These are phyloP conservation scores for Melastoma malabathricum DNA, from an alignment of 345 rosid species.

Conservation along the genomic window DNA sequence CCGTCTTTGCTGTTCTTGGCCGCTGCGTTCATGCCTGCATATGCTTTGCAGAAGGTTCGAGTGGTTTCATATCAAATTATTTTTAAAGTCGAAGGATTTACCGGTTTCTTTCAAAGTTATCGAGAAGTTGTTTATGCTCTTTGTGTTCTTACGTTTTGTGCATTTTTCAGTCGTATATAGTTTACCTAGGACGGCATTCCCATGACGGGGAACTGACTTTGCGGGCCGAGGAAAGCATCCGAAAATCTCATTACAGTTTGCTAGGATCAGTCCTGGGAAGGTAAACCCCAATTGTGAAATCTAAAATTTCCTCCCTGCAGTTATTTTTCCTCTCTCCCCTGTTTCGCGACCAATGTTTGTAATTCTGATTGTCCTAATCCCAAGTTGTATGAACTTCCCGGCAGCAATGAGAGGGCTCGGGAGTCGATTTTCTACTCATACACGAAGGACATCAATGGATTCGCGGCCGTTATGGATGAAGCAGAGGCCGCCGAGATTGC, in stretches of 20 bases:
- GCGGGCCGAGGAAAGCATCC: slow-evolving; percentile 4
- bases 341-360: background rate
- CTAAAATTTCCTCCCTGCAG: background rate
- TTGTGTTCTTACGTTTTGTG: background rate
- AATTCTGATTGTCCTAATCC: background rate
- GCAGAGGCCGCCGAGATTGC: slow-evolving; percentile 42
- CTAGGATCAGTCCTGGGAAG: slow-evolving; percentile 28
- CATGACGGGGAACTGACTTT: slow-evolving; percentile 6
- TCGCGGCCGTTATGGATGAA: slow-evolving; percentile 46
- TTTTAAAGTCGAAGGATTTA: background rate
- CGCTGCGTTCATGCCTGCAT: slow-evolving; percentile 17
- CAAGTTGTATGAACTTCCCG: background rate
- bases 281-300: slow-evolving; percentile 2
- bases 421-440: slow-evolving; percentile 55
- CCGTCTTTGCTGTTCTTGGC: slow-evolving; percentile 14
- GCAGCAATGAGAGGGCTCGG: slow-evolving; percentile 34
- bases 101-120: background rate
- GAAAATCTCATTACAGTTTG: slow-evolving; percentile 15
- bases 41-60: slow-evolving; percentile 26
- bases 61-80: too few species aligned
- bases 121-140: background rate
- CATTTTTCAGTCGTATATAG: slow-evolving; percentile 15
- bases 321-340: too few species aligned
- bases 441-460: slow-evolving; percentile 46
- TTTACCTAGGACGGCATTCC: slow-evolving; percentile 22